Evolutionary conservation across 345 rosid genomes (phyloP), one percentile per base, ranked within the genome.

Genomic region (Alliaria petiolata): DNA sequence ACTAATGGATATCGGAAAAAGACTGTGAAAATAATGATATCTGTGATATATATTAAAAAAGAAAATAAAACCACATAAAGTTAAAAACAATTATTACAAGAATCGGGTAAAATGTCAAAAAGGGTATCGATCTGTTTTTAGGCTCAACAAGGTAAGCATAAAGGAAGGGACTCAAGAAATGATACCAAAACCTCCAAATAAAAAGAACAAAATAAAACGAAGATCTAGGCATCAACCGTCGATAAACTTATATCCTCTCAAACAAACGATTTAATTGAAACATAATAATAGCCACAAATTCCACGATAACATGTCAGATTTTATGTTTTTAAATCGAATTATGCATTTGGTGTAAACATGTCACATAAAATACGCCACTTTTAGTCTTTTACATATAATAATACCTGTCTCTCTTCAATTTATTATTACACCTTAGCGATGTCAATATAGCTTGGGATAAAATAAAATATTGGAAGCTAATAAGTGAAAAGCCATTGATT

Each of bases 81-180:
- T 46, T 22, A 20, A 47, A 22, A 63, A 62, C 19, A 68, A 62
- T 53, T 13, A 52, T 67, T 43, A 61, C 35, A 35, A 44, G 56
- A 75, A 45, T 61, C 20, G 33, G 34, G 22, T 17, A 63, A 56
- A 36, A 46, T 55, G 75, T 70, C 66, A 69, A 69, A 69, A 55
- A 60, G 36, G 47, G 70, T 28, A 63, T 63, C 59, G 13, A 62
- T 76, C 67, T 76, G 66, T 62, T 76, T 76, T 62, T 63, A 69
- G 65, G 25, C 61, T 69, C 52, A 79, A 65, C 67, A 64, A 57
- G 62, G 57, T 75, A 53, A 67, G 75, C 63, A 60, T 44, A 76
- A 70, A 69, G 81, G 63, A 60, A 40, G 39, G 39, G 69, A 30
- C 62, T 44, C 49, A 71, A 42, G 11, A 62, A 14, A 46, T 51